Base-by-base conservation (phyloP, 306 rosid species). In the Cucurbita moschata region DNA sequence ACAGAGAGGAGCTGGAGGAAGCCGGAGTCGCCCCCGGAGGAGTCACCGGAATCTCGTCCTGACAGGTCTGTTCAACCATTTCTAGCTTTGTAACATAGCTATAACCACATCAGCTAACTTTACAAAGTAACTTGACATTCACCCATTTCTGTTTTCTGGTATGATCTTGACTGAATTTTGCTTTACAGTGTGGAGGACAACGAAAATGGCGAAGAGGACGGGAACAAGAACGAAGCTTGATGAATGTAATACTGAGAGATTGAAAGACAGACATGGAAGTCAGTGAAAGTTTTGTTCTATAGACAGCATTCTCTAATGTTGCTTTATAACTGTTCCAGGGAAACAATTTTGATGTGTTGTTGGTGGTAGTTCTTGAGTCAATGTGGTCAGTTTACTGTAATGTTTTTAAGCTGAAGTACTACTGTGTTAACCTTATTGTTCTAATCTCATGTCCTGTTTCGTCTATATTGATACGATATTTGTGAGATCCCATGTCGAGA, bases 1-100 rank as follows among this genome's bases (percentile, higher is more conserved):
- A 70, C 89, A 43, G 96, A 85, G 79, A 81, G 79, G 84, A 81
- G 79, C 78, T 93, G 98, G 98, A 88, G 90, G 85, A 93, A 85
- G 85, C 79, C 59, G 6, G 84, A 72, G 8, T 39, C 77, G 52
- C 72, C 26, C 2, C 26, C 73, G 7, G 78, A 38, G 4, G 84
- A 69, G 8, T 49, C 75, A 47, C 74, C 79, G 4, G 89, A 90
- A 72, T 74, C 65, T 75, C 82, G 53, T 77, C 84, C 92, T 0
- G 58, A 44, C 3, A 74, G 77, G 77, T 74, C 55, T 39, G 76
- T 72, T 56, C 18, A 18, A 30, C 35, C 35, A 35, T 30, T 60
- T 60, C 66, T 60, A n/a, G 23, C 57, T 16, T 52, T 16, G n/a
- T 16, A 52, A 15, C 57, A 52, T 58, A 10, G 16, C 42, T 11